Percentiles rank a stretch among this genome's conserved stretches.
Conservation (phyloP, 768 basidiomycete species). For the Termitomyces sp. region DNA sequence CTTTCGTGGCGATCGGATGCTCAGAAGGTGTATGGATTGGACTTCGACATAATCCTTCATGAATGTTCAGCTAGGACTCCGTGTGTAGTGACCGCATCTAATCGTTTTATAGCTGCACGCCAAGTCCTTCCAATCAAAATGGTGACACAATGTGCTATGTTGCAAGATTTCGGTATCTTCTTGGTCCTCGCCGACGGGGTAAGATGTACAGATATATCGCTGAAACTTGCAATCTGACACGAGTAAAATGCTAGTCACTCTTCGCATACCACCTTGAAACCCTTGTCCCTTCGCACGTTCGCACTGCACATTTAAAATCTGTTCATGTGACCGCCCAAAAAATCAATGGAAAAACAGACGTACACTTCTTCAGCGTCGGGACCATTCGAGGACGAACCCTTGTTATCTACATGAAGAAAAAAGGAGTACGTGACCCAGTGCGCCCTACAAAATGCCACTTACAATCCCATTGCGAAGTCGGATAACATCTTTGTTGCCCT, state of each 20-base stretch:
- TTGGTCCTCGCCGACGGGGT: conserved; percentile 92
- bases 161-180: conserved; percentile 95
- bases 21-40: conserved; percentile 98
- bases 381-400: conserved; percentile 80
- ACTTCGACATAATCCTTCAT: conserved; percentile 80
- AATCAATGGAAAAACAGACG: conserved; percentile 83
- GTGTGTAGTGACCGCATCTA: neutral
- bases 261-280: conserved; percentile 96
- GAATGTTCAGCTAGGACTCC: conserved; percentile 33
- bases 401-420: conserved; percentile 93
- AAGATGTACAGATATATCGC: neutral
- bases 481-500: conserved; percentile 94
- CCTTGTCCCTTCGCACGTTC: conserved; percentile 49
- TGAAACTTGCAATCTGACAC: neutral
- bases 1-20: conserved; percentile 88
- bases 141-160: conserved; percentile 92
- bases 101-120: conserved; percentile 58
- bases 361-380: conserved; percentile 93
- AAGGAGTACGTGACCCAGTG: conserved; percentile 43
- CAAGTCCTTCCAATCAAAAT: conserved; percentile 89
- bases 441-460: neutral
- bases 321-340: conserved; percentile 79
- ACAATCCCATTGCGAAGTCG: conserved; percentile 29
- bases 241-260: conserved; percentile 45
- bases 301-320: conserved; percentile 44